Base-by-base conservation (phyloP, 805 yeast genomes). In the Diddensiella caesifluorescens region DNA sequence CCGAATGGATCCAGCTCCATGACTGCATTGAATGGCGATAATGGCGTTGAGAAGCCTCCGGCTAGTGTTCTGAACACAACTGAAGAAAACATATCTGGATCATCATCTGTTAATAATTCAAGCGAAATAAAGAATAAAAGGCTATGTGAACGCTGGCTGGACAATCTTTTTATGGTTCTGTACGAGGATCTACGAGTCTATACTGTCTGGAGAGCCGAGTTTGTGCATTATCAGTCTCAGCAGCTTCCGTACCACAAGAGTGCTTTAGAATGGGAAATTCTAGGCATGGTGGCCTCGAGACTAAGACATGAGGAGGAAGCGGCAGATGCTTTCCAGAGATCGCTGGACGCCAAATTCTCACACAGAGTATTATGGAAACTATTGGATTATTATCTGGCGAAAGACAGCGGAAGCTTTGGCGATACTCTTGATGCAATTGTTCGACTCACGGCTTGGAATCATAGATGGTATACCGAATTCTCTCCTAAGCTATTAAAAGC, bases 401-500 rank as follows among this genome's bases (percentile, higher is more conserved):
- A 59, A 28, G 52, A 58, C 26, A 49, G 47, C 41, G 41, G 46
- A 21, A 50, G 55, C 22, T 22, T 23, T 19, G 44, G 28, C 7
- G 48, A 36, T 22, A 38, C 36, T 5, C 68, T 89, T 45, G 87
- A 82, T 44, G 66, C 81, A 18, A 64, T 79, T 43, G 85, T 89
- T 26, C 83, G 83, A 54, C 67, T 92, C 40, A 67, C 82, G n/a
- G 95, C 92, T n/a, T 94, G 97, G 97, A 83, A 87, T 58, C 97
- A 89, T 62, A 77, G 98, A 57, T 92, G 98, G 98, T 94, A 90
- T 65, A 75, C 80, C 49, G 96, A 90, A 51, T 90, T 88, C 57
- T 80, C 94, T 5, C 84, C 94, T 16, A 68, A 68, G 36, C 67
- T 87, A 36, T 57, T 79, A n/a, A 59, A 65, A n/a, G 65, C 78